Percentiles rank a stretch among this genome's conserved stretches.
Evolutionary conservation across 768 basidiomycete species (phyloP).

Genomic region (Steccherinum ochraceum): DNA sequence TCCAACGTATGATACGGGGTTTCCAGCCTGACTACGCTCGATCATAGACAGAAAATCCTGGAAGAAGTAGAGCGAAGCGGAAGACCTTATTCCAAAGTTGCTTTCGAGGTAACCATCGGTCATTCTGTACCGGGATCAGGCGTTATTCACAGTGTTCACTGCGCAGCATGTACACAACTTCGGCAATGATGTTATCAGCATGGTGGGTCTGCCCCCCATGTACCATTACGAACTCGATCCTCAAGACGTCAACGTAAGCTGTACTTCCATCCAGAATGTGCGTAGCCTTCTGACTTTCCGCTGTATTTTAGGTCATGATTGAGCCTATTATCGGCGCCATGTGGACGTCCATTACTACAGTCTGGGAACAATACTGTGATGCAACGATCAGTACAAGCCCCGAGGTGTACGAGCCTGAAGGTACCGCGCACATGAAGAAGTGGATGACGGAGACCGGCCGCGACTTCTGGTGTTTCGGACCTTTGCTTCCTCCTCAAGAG

Average conservation of each 20-base stretch:
- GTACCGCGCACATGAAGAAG: slow-evolving; percentile 2
- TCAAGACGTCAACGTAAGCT: slow-evolving; percentile 11
- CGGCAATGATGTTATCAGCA: slow-evolving; percentile 6
- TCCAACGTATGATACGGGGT: too few species aligned
- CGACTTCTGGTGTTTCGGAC: slow-evolving; percentile 10
- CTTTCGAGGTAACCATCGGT: background rate
- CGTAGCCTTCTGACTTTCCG: background rate
- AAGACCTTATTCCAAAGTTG: background rate
- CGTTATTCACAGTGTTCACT: background rate
- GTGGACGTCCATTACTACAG: background rate
- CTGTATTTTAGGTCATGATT: background rate
- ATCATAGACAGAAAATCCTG: too few species aligned
- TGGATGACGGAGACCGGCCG: slow-evolving; percentile 13
- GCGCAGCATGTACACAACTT: too few species aligned
- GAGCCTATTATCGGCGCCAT: background rate
- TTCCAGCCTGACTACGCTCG: too few species aligned
- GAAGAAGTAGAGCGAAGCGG: background rate
- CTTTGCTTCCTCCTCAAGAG: slow-evolving; percentile 11
- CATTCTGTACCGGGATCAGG: slow-evolving; percentile 1
- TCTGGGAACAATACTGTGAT: slow-evolving; percentile 3
- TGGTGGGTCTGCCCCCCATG: slow-evolving; percentile 17
- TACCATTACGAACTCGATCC: slow-evolving; percentile 16
- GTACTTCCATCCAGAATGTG: background rate
- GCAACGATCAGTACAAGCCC: slow-evolving; percentile 11
- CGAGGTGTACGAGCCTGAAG: slow-evolving; percentile 10